Evolutionary conservation across 441 rosid genomes (phyloP).

Genomic region (Eruca vesicaria): DNA sequence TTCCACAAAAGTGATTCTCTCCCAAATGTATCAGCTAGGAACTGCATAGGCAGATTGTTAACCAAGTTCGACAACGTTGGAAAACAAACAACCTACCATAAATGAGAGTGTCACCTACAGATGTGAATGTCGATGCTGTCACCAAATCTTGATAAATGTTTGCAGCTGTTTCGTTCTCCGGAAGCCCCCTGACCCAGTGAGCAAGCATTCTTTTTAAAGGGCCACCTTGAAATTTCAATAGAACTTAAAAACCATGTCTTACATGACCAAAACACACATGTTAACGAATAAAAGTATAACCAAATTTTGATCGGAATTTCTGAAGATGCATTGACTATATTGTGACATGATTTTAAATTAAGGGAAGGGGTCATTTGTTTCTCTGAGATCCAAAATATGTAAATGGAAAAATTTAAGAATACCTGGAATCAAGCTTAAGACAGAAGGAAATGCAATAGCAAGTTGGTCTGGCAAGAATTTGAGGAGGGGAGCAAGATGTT

Average conservation of each 20-base stretch:
- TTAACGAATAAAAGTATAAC: conserved; percentile 11
- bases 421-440: conserved; percentile 27
- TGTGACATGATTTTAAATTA: not conserved
- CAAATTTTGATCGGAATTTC: not conserved
- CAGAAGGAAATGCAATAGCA: conserved; percentile 38
- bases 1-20: conserved; percentile 66
- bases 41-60: conserved; percentile 45
- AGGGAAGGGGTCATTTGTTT: not conserved
- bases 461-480: conserved; percentile 53
- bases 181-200: conserved; percentile 35
- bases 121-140: conserved; percentile 28
- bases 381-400: conserved; percentile 10
- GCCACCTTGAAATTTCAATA: conserved; percentile 33
- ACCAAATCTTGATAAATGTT: conserved; percentile 36
- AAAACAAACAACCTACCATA: conserved; percentile 8
- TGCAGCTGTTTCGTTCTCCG: conserved; percentile 34
- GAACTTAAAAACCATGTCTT: conserved; percentile 14
- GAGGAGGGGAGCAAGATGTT: conserved; percentile 50
- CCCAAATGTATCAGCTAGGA: conserved; percentile 50
- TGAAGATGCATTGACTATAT: not conserved
- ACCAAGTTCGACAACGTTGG: conserved; percentile 14
- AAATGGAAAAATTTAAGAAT: conserved; percentile 5
- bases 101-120: conserved; percentile 23
- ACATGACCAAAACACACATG: conserved; percentile 16
- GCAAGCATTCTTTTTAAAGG: conserved; percentile 34